Percentiles rank a stretch among this genome's conserved stretches.
These are phyloP conservation scores for Sclerotinia borealis DNA, from an alignment of 2,329 filamentous ascomycete genomes.

Conservation along the genomic window DNA sequence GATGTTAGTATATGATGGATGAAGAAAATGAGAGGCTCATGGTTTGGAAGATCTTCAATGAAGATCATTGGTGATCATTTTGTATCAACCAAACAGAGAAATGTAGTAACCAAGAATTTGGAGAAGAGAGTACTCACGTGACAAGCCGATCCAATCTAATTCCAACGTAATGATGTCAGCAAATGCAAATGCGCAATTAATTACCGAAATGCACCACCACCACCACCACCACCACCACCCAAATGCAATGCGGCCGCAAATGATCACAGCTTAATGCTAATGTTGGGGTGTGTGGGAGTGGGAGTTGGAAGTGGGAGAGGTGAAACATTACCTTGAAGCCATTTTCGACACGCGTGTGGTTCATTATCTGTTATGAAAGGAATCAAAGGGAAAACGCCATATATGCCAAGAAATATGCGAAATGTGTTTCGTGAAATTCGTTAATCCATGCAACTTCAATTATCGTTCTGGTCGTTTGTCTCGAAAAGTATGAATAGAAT, in stretches of 20 bases:
- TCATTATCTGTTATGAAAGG: slow-evolving; percentile 24
- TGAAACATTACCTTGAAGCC: slow-evolving; percentile 33
- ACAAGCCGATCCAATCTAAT: slow-evolving; percentile 75
- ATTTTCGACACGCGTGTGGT: slow-evolving; percentile 25
- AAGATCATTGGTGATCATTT: background rate
- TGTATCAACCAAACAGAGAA: background rate
- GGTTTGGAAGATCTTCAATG: background rate
- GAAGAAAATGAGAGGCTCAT: background rate
- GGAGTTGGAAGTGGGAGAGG: background rate
- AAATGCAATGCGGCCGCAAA: slow-evolving; percentile 7
- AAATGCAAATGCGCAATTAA: background rate
- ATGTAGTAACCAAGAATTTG: background rate
- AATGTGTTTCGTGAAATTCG: background rate
- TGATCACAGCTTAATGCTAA: background rate
- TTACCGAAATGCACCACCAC: background rate
- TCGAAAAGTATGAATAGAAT: background rate
- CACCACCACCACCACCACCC: no score
- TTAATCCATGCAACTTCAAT: slow-evolving; percentile 2
- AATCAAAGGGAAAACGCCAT: slow-evolving; percentile 16
- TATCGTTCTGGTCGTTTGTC: background rate
- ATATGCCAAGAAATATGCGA: background rate
- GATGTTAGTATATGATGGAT: slow-evolving; percentile 16
- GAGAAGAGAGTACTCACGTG: slow-evolving; percentile 58
- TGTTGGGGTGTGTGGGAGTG: background rate
- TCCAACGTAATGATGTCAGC: slow-evolving; percentile 24